phyloP scores from a whole-genome alignment of 1,284 basidiomycete genomes.

The Cutaneotrichosporon sp. region DNA sequence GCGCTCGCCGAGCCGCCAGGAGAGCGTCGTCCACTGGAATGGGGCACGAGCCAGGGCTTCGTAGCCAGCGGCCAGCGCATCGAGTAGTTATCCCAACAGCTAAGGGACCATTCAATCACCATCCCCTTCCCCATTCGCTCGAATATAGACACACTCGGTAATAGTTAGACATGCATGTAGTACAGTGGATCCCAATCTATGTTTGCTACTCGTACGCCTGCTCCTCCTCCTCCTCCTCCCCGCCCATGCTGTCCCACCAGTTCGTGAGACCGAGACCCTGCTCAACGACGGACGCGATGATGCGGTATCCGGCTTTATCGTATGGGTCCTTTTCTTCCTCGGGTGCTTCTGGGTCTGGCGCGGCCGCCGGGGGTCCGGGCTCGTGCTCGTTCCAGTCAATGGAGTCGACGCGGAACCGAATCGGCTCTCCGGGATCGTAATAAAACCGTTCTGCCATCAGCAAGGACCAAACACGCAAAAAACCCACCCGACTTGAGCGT shows the following conservation, averaged over 20 bases:
- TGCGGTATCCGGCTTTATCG: conserved; percentile 11
- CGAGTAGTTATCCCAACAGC: too few relatives aligned
- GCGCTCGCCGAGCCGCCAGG: conserved; percentile 15
- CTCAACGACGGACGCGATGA: conserved; percentile 70
- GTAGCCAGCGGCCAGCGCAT: conserved; percentile 7
- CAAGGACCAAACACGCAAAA: background rate
- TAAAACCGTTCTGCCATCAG: conserved; percentile 64
- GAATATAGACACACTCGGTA: too few relatives aligned
- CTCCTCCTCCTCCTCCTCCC: conserved; percentile 11
- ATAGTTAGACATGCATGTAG: conserved; percentile 1
- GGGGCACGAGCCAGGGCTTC: conserved; percentile 5
- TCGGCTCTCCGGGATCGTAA: conserved; percentile 71
- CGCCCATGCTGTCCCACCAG: conserved; percentile 52
- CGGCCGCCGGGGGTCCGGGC: conserved; percentile 60
- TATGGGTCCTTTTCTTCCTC: conserved; percentile 15
- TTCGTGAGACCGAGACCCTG: conserved; percentile 68
- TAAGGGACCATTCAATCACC: too few relatives aligned
- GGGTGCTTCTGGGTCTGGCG: conserved; percentile 8
- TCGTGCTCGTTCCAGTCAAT: conserved; percentile 89
- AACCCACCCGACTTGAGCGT: conserved; percentile 43
- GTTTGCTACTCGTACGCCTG: background rate
- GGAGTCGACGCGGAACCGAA: conserved; percentile 81
- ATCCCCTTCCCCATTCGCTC: too few relatives aligned
- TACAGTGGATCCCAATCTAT: conserved; percentile 1
- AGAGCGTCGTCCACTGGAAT: conserved; percentile 8